Conservation (phyloP, 1,284 basidiomycete species). For the Cryptococcus hybrid region DNA sequence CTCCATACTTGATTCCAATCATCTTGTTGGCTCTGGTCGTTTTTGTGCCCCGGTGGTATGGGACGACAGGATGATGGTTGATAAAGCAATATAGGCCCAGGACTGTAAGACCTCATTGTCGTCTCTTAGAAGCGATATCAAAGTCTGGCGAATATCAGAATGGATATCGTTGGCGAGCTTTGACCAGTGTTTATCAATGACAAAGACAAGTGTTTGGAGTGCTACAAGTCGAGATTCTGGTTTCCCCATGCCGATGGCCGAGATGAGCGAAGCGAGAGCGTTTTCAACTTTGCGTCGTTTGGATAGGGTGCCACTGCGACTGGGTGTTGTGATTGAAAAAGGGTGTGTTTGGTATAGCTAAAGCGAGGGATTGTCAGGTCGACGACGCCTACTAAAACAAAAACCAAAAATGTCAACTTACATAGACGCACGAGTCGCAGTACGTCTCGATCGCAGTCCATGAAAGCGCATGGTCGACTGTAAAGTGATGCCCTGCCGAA, state of each 20-base stretch:
- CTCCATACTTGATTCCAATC: slow-evolving; percentile 79
- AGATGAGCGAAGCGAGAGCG: slow-evolving; percentile 61
- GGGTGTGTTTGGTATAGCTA: slow-evolving; percentile 9
- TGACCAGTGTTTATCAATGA: slow-evolving; percentile 72
- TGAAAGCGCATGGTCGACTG: slow-evolving; percentile 63
- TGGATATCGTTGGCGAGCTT: slow-evolving; percentile 61
- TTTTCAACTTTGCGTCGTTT: slow-evolving; percentile 54
- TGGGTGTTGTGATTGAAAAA: background rate
- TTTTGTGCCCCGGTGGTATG: slow-evolving; percentile 34
- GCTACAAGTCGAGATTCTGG: slow-evolving; percentile 53
- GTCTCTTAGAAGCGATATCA: slow-evolving; percentile 62
- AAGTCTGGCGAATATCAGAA: slow-evolving; percentile 56
- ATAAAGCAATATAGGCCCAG: slow-evolving; percentile 77
- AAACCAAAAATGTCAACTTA: slow-evolving; percentile 34
- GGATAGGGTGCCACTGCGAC: slow-evolving; percentile 18
- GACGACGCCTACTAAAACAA: background rate
- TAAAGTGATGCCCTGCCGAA: slow-evolving; percentile 66
- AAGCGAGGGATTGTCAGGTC: background rate
- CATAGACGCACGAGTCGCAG: slow-evolving; percentile 72
- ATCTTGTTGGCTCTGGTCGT: slow-evolving; percentile 5
- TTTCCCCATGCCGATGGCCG: slow-evolving; percentile 53
- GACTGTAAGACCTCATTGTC: slow-evolving; percentile 68
- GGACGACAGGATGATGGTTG: slow-evolving; percentile 81
- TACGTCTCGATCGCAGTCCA: slow-evolving; percentile 84
- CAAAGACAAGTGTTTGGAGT: slow-evolving; percentile 78